Evolutionary conservation across 202 grass and related monocot species (phyloP), one percentile per base, ranked within the genome.

Genomic region (Dendrocalamus latiflorus): DNA sequence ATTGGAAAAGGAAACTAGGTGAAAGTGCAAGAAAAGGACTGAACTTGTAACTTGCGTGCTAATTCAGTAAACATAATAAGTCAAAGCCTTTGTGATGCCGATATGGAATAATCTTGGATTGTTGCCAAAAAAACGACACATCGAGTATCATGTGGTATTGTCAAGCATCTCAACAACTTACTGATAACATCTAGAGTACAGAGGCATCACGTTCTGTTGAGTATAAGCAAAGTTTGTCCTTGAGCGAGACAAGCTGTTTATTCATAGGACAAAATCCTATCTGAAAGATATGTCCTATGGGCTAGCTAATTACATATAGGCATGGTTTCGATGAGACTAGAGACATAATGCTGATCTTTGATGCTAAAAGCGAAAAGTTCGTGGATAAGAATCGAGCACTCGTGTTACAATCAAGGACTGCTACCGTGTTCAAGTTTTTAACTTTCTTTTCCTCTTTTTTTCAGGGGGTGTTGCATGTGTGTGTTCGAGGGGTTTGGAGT

Each of bases 201-300:
- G 47, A 16, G 65, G 28, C 75, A 91, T 87, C 75, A 91, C 87
- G 56, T 76, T 87, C 34, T 83, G 12, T 87, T 90, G 89, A 80
- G 84, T 75, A 56, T 25, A 87, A 84, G 78, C 30, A 64, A 90
- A 75, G 61, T 63, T 79, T 87, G 68, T 68, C 84, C 69, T 55
- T 84, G 68, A 90, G 76, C 18, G 39, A 59, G 81, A 81, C 72
- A 88, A 65, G 26, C 72, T 72, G 55, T 66, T 83, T 83, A 72
- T 78, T 83, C 79, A 70, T 54, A 45, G 85, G 79, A 82, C 80
- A 84, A 90, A 65, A 81, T 84, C 63, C 78, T 84, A 76, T 80
- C 77, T 48, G 80, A 76, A 87, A 80, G 64, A 81, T 81, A 81
- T 37, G 56, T 57, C 81, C 85, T 87, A 91, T 75, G 21, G 37